Base-by-base conservation (phyloP, 2,329 filamentous ascomycete species). In the Fusarium cicatricum region DNA sequence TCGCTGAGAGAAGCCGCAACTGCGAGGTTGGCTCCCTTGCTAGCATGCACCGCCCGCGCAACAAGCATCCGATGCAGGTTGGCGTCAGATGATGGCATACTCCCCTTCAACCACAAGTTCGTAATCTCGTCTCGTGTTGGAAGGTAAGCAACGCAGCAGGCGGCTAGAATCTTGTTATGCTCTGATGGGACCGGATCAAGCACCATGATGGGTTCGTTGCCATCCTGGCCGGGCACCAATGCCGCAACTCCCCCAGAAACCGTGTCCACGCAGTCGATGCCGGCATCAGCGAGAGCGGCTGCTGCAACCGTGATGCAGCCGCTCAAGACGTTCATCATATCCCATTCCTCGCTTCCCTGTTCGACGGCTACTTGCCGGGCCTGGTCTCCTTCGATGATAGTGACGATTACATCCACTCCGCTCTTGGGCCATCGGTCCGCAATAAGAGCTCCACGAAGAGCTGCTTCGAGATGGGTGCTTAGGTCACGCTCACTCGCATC, bases 401-500 rank as follows among this genome's bases (percentile, higher is more conserved):
- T 97, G 42, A 99, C 87, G 15, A 97, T 89, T 34, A 99, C 88
- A 72, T 99, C 95, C n/a, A 97, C 88, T 38, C 92, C 93, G 73
- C 92, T 97, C 80, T 99, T 99, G n/a, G 95, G 95, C 91, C 94
- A 99, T 53, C 94, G 83, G 72, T 97, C 93, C 12, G 92, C 92
- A 70, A 98, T 94, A 44, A 98, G 87, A 8, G 92, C 90, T 1
- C 94, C 94, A 29, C 92, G 85, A 44, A 99, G 81, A 21, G 95
- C 93, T 14, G 92, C 94, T 75, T 98, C 93, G 3, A 99, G 80
- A 72, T 98, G 94, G 11, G 93, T 90, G 11, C 91, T 91, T 2
- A 99, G 82, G 71, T 99, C 95, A 44, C 93, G 85, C 77, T 99
- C 95, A 58, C 84, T 89, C 14, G 89, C 82, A 73, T 98, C 94